A percentile compares a stretch with the other conserved stretches of the same genome.
These are phyloP conservation scores for Pleomassaria siparia DNA, from an alignment of 2,329 filamentous ascomycete species.

Conservation along the genomic window DNA sequence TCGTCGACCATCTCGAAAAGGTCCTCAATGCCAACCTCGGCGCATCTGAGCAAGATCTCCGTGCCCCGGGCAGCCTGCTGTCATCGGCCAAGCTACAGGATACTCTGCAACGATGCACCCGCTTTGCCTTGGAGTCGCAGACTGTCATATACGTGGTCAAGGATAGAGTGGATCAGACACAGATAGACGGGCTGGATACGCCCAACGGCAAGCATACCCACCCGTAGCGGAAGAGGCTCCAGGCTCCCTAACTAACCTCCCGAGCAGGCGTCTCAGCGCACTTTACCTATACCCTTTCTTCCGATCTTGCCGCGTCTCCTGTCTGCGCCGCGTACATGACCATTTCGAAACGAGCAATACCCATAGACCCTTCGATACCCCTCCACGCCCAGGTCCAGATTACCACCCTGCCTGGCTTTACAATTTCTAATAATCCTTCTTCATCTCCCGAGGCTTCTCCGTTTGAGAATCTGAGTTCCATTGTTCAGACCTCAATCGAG, in stretches of 20 bases:
- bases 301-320: constrained; percentile 76
- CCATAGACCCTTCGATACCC: constrained; percentile 80
- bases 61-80: constrained; percentile 78
- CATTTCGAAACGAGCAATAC: constrained; percentile 84
- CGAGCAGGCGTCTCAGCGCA: constrained; percentile 43
- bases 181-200: constrained; percentile 32
- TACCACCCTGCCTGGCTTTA: constrained; percentile 84
- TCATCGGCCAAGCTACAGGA: constrained; percentile 71
- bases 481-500: constrained; percentile 86
- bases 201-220: constrained; percentile 33
- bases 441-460: constrained; percentile 80
- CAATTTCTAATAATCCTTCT: constrained; percentile 65
- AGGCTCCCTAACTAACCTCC: constrained; percentile 38
- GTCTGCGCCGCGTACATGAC: constrained; percentile 85
- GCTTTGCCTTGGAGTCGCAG: constrained; percentile 87
- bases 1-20: constrained; percentile 52
- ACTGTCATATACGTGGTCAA: constrained; percentile 90
- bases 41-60: constrained; percentile 70
- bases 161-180: constrained; percentile 60
- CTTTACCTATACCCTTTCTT: constrained; percentile 78
- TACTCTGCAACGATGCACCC: constrained; percentile 81
- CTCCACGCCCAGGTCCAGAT: constrained; percentile 89
- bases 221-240: constrained; percentile 10
- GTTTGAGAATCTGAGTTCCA: constrained; percentile 88
- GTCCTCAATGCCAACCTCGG: constrained; percentile 53